These are phyloP conservation scores for Phytophthora pluvialis DNA, from an alignment of 352 stramenopile species.

Conservation along the genomic window DNA sequence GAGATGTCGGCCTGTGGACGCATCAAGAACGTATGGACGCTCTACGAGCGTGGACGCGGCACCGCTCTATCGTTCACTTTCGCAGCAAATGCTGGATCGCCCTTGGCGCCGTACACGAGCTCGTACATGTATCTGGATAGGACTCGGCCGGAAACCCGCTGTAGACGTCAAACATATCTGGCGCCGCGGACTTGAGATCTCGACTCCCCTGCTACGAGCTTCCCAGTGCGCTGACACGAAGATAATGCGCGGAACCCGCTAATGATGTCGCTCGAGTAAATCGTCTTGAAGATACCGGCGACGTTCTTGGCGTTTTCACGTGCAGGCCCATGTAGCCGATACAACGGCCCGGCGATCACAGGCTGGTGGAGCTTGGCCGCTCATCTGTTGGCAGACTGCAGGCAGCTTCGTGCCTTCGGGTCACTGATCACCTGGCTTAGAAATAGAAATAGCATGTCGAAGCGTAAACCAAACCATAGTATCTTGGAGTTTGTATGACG, in stretches of 20 bases:
- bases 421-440: too few relatives aligned
- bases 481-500: too few relatives aligned
- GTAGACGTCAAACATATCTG: constrained; percentile 90
- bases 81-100: constrained; percentile 63
- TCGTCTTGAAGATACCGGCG: constrained; percentile 40
- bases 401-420: too few relatives aligned
- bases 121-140: constrained; percentile 53
- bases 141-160: constrained; percentile 84
- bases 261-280: constrained; percentile 43
- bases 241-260: too few relatives aligned
- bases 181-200: constrained; percentile 56
- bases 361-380: constrained; percentile 34
- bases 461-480: too few relatives aligned
- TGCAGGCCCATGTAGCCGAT: constrained; percentile 45
- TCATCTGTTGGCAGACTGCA: background rate
- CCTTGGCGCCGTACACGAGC: constrained; percentile 77
- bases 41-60: constrained; percentile 51
- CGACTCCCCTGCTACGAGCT: constrained; percentile 32
- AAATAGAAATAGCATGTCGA: too few relatives aligned
- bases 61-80: constrained; percentile 55
- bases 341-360: constrained; percentile 50
- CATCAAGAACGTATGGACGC: constrained; percentile 88
- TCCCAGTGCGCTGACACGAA: constrained; percentile 91
- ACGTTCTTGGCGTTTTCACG: constrained; percentile 41
- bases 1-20: constrained; percentile 88